Evolutionary conservation across 331 rosid genomes (phyloP).

Genomic region (Saraca asoca): DNA sequence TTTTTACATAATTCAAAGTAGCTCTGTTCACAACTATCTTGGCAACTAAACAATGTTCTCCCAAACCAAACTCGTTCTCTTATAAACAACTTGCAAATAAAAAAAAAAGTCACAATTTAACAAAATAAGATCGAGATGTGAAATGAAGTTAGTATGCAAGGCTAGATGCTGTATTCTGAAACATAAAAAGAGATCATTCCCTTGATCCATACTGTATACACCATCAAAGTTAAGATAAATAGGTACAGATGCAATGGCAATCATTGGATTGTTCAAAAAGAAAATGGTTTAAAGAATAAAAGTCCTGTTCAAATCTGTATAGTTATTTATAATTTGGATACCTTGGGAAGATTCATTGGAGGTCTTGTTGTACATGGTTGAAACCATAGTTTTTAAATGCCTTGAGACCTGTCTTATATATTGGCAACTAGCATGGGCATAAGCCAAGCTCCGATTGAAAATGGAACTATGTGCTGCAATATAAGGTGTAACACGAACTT

Average conservation of each 20-base stretch:
- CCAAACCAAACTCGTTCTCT: too few species aligned
- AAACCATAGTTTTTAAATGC: constrained; percentile 13
- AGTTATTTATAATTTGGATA: neutral
- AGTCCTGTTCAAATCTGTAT: neutral
- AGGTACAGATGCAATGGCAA: neutral
- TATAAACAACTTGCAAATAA: too few species aligned
- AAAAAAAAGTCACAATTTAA: too few species aligned
- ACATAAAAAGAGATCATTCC: neutral
- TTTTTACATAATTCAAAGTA: neutral
- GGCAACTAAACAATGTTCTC: too few species aligned
- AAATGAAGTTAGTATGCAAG: too few species aligned
- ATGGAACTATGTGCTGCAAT: constrained; percentile 27
- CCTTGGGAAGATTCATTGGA: constrained; percentile 36
- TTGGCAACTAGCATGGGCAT: constrained; percentile 16
- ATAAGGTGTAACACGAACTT: constrained; percentile 21
- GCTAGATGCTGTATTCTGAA: too few species aligned
- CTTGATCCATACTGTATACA: neutral
- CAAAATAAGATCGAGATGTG: too few species aligned
- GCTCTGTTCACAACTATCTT: neutral
- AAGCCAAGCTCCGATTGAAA: constrained; percentile 30
- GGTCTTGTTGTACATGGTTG: constrained; percentile 1
- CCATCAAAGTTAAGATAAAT: neutral
- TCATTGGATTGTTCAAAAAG: neutral
- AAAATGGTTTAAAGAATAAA: neutral
- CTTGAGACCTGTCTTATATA: constrained; percentile 31